A percentile compares a stretch with the other conserved stretches of the same genome.
These are phyloP conservation scores for Ettlia oleoabundans DNA, from an alignment of 139 green algal genomes.

Conservation along the genomic window DNA sequence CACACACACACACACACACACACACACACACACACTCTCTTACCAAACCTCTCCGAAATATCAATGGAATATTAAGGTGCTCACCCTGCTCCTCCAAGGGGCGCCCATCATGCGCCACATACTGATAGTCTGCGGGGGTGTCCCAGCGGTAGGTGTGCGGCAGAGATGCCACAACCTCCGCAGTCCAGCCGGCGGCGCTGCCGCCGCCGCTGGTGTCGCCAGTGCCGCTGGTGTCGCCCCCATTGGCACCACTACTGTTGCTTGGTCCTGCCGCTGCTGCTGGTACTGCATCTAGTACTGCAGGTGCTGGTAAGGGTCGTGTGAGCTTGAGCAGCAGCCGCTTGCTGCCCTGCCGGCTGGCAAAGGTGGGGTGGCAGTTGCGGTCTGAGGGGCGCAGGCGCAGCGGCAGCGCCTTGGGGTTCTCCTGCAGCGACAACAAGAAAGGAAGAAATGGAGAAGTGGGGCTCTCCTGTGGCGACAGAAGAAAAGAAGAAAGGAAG, in stretches of 20 bases:
- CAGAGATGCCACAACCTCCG: slow-evolving; percentile 25
- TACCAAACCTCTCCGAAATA: too few species aligned
- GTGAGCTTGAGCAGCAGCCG: slow-evolving; percentile 37
- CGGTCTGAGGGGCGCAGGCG: slow-evolving; percentile 30
- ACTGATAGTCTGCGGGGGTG: too few species aligned
- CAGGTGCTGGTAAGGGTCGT: neutral
- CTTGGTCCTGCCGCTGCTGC: slow-evolving; percentile 17
- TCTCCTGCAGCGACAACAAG: slow-evolving; percentile 6
- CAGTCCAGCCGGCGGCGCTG: neutral
- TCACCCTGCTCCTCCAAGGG: too few species aligned
- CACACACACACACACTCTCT: too few species aligned
- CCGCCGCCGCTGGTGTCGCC: neutral
- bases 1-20: too few species aligned
- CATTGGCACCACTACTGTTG: too few species aligned
- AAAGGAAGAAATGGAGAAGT: neutral
- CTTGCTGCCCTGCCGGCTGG: neutral
- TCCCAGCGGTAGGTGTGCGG: neutral
- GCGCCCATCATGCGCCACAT: too few species aligned
- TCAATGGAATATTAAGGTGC: too few species aligned
- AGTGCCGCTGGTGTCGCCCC: neutral
- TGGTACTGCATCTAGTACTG: too few species aligned
- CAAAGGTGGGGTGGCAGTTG: slow-evolving; percentile 31
- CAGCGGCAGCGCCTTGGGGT: slow-evolving; percentile 26
- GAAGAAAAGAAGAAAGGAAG: too few species aligned
- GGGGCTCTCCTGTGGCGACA: too few species aligned